Percentiles rank a stretch among this genome's conserved stretches.
Evolutionary conservation across 345 rosid genomes (phyloP).

Genomic region (Raphanus raphanistrum): DNA sequence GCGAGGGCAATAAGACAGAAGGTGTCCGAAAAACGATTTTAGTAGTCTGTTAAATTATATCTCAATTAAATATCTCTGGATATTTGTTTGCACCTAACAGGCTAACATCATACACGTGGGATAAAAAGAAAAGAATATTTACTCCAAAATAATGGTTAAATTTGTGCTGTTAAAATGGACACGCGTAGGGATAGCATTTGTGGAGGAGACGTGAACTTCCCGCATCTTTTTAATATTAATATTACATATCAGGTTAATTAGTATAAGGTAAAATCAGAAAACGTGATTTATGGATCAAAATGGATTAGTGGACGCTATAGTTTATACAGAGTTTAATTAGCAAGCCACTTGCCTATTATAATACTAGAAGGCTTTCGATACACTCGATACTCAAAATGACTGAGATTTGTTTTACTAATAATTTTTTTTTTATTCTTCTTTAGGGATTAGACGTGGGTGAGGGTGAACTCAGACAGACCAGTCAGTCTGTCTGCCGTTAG

Average conservation of each 20-base stretch:
- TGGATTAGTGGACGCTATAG: background rate
- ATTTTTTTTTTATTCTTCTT: background rate
- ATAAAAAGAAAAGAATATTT: background rate
- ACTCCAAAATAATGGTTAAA: background rate
- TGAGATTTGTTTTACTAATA: background rate
- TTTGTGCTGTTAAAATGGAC: background rate
- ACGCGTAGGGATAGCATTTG: slow-evolving; percentile 2
- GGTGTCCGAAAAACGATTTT: background rate
- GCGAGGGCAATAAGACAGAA: background rate
- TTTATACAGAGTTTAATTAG: background rate
- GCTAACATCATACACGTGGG: background rate
- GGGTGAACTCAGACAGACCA: background rate
- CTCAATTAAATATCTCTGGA: background rate
- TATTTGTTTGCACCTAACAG: background rate
- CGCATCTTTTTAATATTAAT: slow-evolving; percentile 5
- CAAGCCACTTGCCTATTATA: background rate
- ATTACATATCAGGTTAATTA: background rate
- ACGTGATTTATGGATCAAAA: slow-evolving; percentile 25
- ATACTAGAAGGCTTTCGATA: background rate
- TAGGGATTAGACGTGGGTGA: background rate
- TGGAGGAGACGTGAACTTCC: slow-evolving; percentile 29
- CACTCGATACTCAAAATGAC: background rate
- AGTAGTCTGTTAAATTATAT: background rate
- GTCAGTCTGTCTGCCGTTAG: slow-evolving; percentile 19
- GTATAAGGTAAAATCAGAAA: background rate